Conservation (phyloP, 805 yeast species). For the Wickerhamiella musiphila region DNA sequence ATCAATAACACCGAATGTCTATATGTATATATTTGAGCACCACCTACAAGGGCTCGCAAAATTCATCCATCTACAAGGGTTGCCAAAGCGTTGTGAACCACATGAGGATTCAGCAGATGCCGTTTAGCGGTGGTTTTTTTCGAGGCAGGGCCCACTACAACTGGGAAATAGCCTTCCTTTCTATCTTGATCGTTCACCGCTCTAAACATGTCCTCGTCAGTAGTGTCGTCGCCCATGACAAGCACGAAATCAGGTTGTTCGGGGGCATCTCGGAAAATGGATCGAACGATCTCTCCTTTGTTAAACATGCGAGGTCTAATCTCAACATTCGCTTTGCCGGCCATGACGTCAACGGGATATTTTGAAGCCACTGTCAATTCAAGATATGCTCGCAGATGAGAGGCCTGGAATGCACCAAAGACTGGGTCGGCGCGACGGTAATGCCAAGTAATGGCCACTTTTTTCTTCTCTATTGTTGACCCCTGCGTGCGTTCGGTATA, state of each 20-base stretch:
- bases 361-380: conserved; percentile 38
- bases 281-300: conserved; percentile 88
- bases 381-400: conserved; percentile 49
- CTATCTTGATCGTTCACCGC: conserved; percentile 49
- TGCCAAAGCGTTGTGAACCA: conserved; percentile 12
- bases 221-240: conserved; percentile 88
- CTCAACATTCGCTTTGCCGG: conserved; percentile 92
- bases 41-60: background rate
- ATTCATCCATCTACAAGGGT: conserved; percentile 2
- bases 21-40: background rate
- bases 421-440: conserved; percentile 90
- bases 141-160: conserved; percentile 21
- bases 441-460: conserved; percentile 96
- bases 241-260: conserved; percentile 62
- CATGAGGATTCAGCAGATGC: conserved; percentile 14
- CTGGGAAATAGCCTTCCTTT: conserved; percentile 15
- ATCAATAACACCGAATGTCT: background rate
- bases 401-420: conserved; percentile 74
- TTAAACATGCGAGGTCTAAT: conserved; percentile 91
- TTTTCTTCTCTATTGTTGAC: conserved; percentile 65
- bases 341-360: conserved; percentile 85
- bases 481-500: conserved; percentile 88
- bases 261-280: conserved; percentile 38
- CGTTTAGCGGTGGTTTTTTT: conserved; percentile 24
- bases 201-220: conserved; percentile 95